phyloP scores from a whole-genome alignment of 306 rosid species.

The Carpinus viminea region DNA sequence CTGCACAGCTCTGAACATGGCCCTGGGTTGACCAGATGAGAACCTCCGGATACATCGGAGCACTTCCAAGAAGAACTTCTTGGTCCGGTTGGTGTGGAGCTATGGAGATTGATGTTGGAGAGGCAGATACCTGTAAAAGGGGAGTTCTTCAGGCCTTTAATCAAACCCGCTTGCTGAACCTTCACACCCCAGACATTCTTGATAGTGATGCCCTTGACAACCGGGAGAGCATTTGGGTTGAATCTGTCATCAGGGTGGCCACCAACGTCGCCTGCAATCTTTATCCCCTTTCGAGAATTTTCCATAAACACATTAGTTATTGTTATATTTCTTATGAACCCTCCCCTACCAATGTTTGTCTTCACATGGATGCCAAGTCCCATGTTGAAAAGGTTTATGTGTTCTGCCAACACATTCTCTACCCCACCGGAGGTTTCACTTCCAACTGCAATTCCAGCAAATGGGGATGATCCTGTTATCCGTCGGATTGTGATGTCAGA shows the following conservation, averaged over 20 bases:
- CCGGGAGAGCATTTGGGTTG: conserved; percentile 73
- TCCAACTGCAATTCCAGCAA: conserved; percentile 80
- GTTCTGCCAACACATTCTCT: conserved; percentile 72
- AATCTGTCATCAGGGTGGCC: conserved; percentile 74
- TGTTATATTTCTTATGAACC: conserved; percentile 64
- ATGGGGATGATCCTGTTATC: conserved; percentile 75
- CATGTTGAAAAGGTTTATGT: conserved; percentile 70
- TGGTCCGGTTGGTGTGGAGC: conserved; percentile 26
- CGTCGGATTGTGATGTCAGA: conserved; percentile 73
- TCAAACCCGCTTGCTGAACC: conserved; percentile 75
- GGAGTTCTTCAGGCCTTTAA: conserved; percentile 58
- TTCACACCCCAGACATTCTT: conserved; percentile 73
- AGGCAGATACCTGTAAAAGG: conserved; percentile 83
- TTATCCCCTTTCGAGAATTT: conserved; percentile 64
- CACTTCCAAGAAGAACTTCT: conserved; percentile 71
- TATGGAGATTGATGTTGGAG: conserved; percentile 61
- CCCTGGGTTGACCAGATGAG: conserved; percentile 67
- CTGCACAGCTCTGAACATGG: conserved; percentile 60
- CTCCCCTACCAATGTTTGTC: conserved; percentile 85
- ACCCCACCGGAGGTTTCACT: conserved; percentile 99
- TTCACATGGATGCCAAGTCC: conserved; percentile 88
- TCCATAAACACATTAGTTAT: conserved; percentile 61
- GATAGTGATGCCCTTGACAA: conserved; percentile 62
- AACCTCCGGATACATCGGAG: conserved; percentile 65
- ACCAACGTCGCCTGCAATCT: conserved; percentile 78